Evolutionary conservation across 1,284 basidiomycete species (phyloP), one percentile per base, ranked within the genome.

Genomic region (Malassezia arunalokei): DNA sequence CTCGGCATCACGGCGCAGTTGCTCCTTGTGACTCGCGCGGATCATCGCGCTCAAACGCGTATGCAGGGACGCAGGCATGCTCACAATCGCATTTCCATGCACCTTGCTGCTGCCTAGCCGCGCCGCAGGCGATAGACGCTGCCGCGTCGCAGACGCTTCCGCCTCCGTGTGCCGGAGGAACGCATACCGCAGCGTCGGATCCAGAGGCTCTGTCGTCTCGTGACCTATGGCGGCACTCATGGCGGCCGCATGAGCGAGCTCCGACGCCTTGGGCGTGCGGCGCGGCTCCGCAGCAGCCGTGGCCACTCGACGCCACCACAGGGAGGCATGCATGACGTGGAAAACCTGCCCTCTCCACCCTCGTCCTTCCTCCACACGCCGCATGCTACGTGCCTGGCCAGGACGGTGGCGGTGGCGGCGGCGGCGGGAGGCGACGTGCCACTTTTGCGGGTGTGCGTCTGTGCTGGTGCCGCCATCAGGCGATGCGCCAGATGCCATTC

Each of bases 401-500:
- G 20, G 30, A 12, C n/a, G 30, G 31, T 31, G 43, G 15, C 44
- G 44, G 8, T n/a, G n/a, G 43, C 24, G 37, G 40, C 24, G 37
- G 40, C 44, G 7, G 11, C 28, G 35, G 8, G 12, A 9, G 11
- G n/a, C 24, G n/a, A 45, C 43, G 41, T 67, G 65, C 59, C 63
- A 64, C 57, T 67, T 60, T 50, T 67, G 65, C 46, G 48, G 54
- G 40, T 56, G 51, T 37, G 49, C 42, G 11, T 64, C 63, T 40
- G 46, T 61, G 47, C 56, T 67, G 30, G 48, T 65, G 6, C 65
- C 65, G 1, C 65, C 65, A 2, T 62, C 59, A 41, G 47, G 47
- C 8, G 33, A 40, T 40, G 20, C 39, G 9, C 17, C n/a, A 9
- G 20, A n/a, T n/a, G n/a, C 20, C 3, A 3, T 9, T 5, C 11